phyloP scores from a whole-genome alignment of 768 basidiomycete genomes.

The Russula abietina region DNA sequence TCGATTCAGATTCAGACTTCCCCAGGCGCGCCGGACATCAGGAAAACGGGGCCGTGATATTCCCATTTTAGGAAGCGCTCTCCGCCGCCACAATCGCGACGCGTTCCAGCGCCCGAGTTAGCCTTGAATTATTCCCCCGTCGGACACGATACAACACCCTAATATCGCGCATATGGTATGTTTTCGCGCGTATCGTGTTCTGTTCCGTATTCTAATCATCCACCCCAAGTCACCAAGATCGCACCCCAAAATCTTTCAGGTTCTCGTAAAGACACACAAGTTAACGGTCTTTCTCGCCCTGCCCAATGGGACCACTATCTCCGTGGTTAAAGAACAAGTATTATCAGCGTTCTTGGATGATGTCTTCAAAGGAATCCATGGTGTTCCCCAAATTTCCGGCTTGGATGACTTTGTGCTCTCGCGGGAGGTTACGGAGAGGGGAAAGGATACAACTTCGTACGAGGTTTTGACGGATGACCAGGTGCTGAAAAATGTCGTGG shows the following conservation, averaged over 20 bases:
- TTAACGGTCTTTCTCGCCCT: constrained; percentile 57
- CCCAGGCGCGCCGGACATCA: no score
- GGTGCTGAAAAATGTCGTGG: constrained; percentile 45
- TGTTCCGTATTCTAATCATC: not conserved
- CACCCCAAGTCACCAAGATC: constrained; percentile 44
- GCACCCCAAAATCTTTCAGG: constrained; percentile 57
- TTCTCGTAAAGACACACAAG: constrained; percentile 70
- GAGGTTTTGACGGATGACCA: constrained; percentile 44
- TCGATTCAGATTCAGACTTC: no score
- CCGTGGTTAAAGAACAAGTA: constrained; percentile 55
- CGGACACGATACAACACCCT: not conserved
- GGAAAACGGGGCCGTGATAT: not conserved
- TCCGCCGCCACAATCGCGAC: constrained; percentile 13
- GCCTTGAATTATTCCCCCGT: not conserved
- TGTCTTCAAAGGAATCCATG: constrained; percentile 34
- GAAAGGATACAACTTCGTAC: constrained; percentile 44
- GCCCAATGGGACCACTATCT: constrained; percentile 48
- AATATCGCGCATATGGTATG: constrained; percentile 15
- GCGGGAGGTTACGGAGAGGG: constrained; percentile 46
- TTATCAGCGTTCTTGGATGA: constrained; percentile 53
- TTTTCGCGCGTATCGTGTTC: not conserved
- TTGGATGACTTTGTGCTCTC: constrained; percentile 61
- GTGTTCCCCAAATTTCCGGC: constrained; percentile 34
- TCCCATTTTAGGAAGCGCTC: not conserved
- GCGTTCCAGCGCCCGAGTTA: not conserved